phyloP scores from a whole-genome alignment of 2,329 filamentous ascomycete species.

The Massarina eburnea region DNA sequence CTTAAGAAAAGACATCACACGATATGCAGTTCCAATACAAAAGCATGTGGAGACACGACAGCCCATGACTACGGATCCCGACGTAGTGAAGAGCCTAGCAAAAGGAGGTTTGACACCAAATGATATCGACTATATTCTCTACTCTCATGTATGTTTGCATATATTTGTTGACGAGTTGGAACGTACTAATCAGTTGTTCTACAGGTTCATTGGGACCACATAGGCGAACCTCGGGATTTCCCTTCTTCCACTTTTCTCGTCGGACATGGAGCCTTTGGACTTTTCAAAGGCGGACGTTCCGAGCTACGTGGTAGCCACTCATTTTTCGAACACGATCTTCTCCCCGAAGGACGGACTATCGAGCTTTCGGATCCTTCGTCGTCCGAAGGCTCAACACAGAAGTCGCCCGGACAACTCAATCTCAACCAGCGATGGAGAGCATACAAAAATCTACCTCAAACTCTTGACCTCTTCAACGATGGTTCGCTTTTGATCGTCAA shows the following conservation, averaged over 20 bases:
- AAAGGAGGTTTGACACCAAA: slow-evolving; percentile 37
- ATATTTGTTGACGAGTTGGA: background rate
- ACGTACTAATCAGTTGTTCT: background rate
- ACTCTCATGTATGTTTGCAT: slow-evolving; percentile 41
- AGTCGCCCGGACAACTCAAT: slow-evolving; percentile 8
- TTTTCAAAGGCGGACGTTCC: slow-evolving; percentile 25
- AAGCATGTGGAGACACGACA: slow-evolving; percentile 51
- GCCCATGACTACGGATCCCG: slow-evolving; percentile 45
- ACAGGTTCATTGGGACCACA: slow-evolving; percentile 47
- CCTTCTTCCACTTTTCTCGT: slow-evolving; percentile 43
- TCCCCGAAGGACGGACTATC: slow-evolving; percentile 45
- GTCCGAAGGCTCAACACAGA: background rate
- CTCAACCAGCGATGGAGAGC: slow-evolving; percentile 45
- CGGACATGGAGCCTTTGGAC: slow-evolving; percentile 32
- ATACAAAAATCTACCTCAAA: slow-evolving; percentile 47
- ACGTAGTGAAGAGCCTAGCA: slow-evolving; percentile 43
- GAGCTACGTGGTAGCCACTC: slow-evolving; percentile 34
- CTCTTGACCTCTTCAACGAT: slow-evolving; percentile 54
- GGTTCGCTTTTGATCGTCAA: slow-evolving; percentile 52
- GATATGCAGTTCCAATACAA: slow-evolving; percentile 50
- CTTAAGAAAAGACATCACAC: slow-evolving; percentile 48
- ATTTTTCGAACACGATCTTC: slow-evolving; percentile 49
- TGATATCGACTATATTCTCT: slow-evolving; percentile 47
- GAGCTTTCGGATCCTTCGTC: slow-evolving; percentile 45
- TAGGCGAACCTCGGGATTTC: slow-evolving; percentile 46